A percentile compares a stretch with the other conserved stretches of the same genome.
Evolutionary conservation across 2,329 filamentous ascomycete genomes (phyloP).

Genomic region (Diplodia scrobiculata): DNA sequence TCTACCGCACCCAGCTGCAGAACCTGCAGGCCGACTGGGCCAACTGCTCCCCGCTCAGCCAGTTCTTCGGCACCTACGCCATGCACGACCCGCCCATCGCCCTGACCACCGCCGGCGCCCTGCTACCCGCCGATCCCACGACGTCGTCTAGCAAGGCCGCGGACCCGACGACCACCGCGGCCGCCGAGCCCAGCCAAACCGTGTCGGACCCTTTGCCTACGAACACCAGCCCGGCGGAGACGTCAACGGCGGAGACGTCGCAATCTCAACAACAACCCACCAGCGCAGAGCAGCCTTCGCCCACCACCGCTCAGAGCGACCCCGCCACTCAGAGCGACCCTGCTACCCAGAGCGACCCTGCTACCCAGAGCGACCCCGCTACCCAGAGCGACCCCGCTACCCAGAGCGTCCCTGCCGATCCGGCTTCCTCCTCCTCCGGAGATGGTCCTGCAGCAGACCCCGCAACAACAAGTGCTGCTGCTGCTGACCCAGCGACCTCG

Average conservation of each 20-base stretch:
- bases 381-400: too few relatives aligned
- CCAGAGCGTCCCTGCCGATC: background rate
- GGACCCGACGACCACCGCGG: background rate
- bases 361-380: too few relatives aligned
- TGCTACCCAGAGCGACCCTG: too few relatives aligned
- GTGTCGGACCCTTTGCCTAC: background rate
- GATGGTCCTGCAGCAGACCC: background rate
- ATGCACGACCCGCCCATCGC: slow-evolving; percentile 8
- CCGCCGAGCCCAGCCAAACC: background rate
- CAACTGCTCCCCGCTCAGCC: background rate
- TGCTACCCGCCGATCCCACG: background rate
- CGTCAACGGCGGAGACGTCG: background rate
- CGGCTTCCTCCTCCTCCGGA: background rate
- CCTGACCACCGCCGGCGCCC: background rate
- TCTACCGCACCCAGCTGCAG: slow-evolving; percentile 1
- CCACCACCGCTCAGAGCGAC: too few relatives aligned
- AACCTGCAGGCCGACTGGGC: slow-evolving; percentile 1
- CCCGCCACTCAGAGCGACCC: background rate
- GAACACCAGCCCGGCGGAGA: background rate
- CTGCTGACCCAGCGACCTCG: background rate
- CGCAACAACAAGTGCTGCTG: background rate
- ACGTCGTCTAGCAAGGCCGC: background rate
- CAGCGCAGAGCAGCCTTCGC: too few relatives aligned
- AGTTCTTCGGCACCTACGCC: background rate
- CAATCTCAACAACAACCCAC: too few relatives aligned